Evolutionary conservation across 768 basidiomycete genomes (phyloP), one percentile per base, ranked within the genome.

Genomic region (Candolleomyces efflorescens): DNA sequence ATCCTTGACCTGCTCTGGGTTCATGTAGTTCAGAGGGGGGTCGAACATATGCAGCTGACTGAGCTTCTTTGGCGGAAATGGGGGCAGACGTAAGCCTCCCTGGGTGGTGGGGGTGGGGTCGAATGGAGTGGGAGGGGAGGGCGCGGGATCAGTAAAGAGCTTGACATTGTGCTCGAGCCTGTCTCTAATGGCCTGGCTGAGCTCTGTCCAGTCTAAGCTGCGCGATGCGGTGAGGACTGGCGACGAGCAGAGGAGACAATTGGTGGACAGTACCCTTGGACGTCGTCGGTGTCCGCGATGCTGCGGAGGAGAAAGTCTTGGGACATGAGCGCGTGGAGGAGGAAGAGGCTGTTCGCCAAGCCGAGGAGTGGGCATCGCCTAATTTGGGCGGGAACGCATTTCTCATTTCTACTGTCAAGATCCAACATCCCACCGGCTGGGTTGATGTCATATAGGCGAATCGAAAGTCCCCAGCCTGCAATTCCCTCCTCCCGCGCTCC

Each of bases 141-240:
- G 70, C 49, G 70, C 69, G 47, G 69, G 65, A 24, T 71, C 71
- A 27, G 77, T 75, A 70, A 82, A 85, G 11, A 76, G 60, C 22
- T 70, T 69, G 41, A 80, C 76, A 60, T 84, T 87, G 83, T 86
- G 64, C 27, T 79, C 72, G 11, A 92, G 75, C 69, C 85, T 90
- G 68, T 79, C 68, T 68, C 91, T 92, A 68, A 94, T 83, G 55
- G 84, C 82, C 65, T 86, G 80, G 39, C 89, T 82, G 45, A 94
- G 76, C 41, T 77, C 70, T 18, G 76, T 64, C 92, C 92, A 94
- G 66, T 89, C 86, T 64, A 76, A 74, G 64, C 88, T 88, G 71
- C 44, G 58, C 62, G 44, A 47, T 45, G 49, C 54, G 56, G 53
- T 43, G 58, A 49, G 41, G 53, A 20, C 47, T 47, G 43, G 41